Evolutionary conservation across 805 yeast species (phyloP).

Genomic region (Lipomyces chichibuensis): DNA sequence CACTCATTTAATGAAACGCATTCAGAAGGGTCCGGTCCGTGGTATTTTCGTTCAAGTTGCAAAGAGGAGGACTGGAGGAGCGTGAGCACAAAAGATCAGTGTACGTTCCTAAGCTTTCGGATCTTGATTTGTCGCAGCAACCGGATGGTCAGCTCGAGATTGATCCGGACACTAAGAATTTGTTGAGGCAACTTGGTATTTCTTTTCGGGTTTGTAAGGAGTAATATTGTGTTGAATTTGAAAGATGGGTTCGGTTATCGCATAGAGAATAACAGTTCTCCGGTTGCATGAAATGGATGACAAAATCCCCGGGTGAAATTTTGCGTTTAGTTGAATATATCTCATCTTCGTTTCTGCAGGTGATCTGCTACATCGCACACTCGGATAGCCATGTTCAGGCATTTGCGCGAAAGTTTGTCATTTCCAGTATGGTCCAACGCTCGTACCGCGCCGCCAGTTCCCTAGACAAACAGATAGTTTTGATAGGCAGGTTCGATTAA

Average conservation of each 20-base stretch:
- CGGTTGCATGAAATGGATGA: not conserved
- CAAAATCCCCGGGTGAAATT: not conserved
- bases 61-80: conserved; percentile 99
- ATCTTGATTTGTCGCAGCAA: conserved; percentile 90
- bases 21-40: conserved; percentile 99
- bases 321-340: not conserved
- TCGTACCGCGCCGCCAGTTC: no score
- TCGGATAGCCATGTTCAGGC: no score
- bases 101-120: conserved; percentile 99
- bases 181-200: conserved; percentile 84
- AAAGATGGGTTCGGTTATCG: not conserved
- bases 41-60: conserved; percentile 99
- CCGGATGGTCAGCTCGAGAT: conserved; percentile 95
- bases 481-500: no score
- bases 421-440: no score
- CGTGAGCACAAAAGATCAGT: conserved; percentile 99
- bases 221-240: not conserved
- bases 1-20: conserved; percentile 99
- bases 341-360: not conserved
- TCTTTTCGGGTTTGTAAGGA: not conserved
- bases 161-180: conserved; percentile 94
- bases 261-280: not conserved
- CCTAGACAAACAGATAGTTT: no score
- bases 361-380: no score
- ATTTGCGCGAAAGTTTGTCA: no score